Base-by-base conservation (phyloP, 345 rosid genomes). In the Moricandia arvensis region DNA sequence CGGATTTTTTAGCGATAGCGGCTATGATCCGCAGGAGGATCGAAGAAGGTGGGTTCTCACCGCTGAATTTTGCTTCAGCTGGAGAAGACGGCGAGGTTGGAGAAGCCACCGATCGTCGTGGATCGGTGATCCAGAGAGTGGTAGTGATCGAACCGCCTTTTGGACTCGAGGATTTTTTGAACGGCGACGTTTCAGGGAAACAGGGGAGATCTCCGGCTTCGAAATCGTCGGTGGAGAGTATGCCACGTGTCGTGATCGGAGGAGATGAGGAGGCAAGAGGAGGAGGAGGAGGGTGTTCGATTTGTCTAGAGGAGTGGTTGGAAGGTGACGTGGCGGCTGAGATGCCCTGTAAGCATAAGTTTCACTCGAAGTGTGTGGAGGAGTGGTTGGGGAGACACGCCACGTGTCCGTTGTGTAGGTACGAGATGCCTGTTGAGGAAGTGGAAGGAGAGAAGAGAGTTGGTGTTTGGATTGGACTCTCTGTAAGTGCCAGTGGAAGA, bases 391-490 rank as follows among this genome's bases (percentile, higher is more conserved):
- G 74, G 71, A 62, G 7, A 0, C 77, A 72, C 41, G 83, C 74
- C 66, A 75, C 83, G 71, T 80, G 83, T 75, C 83, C 83, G 17
- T 0, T 75, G 26, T 80, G 83, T 72, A 53, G 83, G 63, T 76
- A 75, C 17, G 74, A 71, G 70, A 80, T 80, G 83, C 80, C 80
- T 43, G 75, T 76, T 18, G 80, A 80, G 7, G 70, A 75, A 26
- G 60, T 38, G 4, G 41, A 69, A 17, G 57, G 41, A 37, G 73
- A 18, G 15, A 59, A 65, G 45, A 66, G 41, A 31, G 9, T 70
- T 0, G 76, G 61, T 0, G 17, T 80, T 51, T 80, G 47, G 82
- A 33, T 80, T 71, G 72, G 82, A 0, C 37, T 80, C 55, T 47
- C 70, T n/a, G 24, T 66, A 24, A 33, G 12, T 18, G 31, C 55